Base-by-base conservation (phyloP, 2,329 filamentous ascomycete genomes). In the Phaeophleospora eucalypticola region DNA sequence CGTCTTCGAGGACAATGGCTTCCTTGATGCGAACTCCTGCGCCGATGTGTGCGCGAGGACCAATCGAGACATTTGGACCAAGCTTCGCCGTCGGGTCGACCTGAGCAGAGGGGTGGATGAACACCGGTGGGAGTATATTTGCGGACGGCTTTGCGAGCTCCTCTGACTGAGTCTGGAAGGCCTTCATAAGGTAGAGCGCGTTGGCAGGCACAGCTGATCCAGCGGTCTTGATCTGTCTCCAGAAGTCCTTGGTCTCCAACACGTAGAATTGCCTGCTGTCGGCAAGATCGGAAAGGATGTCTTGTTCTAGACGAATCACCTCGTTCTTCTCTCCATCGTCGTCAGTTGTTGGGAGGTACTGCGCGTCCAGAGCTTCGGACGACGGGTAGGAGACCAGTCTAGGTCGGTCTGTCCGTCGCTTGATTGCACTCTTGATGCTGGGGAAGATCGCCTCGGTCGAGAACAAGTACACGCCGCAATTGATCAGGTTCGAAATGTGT, bases 211-310 rank as follows among this genome's bases (percentile, higher is more conserved):
- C 89, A 41, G 93, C 93, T 4, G 91, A 97, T 50, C 93, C 93
- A 50, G 93, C 93, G 1, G 93, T 96, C 81, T 98, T 98, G 80
- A 98, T 97, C 77, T 98, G 93, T 61, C 93, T 89, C 93, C 93
- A 98, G 71, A 98, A 98, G 69, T 97, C 93, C 75, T 94, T 95
- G 57, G 91, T 97, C 76, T 98, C 93, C 69, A 95, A 87, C 24
- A 97, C 93, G 71, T 89, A 97, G 77, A 98, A 98, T 69, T 93
- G 88, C 73, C 95, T 93, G 80, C 82, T 95, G 71, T 97, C 93
- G 52, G 93, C 91, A 63, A 97, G 83, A 64, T 97, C 91, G 42
- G 89, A 86, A 49, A 98, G 80, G 43, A 97, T 95, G 67, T 98
- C 93, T 73, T 97, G 93, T 74, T 98, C 93, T 46, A 98, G 80